phyloP scores from a whole-genome alignment of 148 eudicot genomes.

The Vaccinium myrtillus region DNA sequence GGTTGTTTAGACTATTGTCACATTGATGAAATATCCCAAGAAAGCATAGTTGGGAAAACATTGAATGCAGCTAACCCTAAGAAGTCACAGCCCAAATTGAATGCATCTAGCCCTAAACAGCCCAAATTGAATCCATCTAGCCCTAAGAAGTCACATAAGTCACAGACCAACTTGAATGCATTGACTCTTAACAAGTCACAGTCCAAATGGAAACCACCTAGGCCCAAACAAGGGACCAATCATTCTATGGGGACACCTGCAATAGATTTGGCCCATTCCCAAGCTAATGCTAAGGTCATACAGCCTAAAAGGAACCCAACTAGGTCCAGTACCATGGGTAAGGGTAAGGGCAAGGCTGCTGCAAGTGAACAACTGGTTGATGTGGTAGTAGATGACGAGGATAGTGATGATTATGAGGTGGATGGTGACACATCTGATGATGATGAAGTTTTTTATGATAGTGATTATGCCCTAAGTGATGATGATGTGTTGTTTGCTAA shows the following conservation, averaged over 20 bases:
- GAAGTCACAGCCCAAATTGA: too few species aligned
- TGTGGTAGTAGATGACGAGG: background rate
- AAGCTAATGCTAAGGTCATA: too few species aligned
- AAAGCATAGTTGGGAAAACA: background rate
- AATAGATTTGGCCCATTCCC: background rate
- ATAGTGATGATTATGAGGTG: background rate
- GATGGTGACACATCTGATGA: background rate
- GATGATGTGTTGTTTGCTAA: background rate
- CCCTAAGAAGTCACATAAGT: too few species aligned
- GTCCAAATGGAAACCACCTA: background rate
- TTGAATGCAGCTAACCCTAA: too few species aligned
- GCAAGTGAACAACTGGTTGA: background rate
- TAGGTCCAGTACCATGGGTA: too few species aligned
- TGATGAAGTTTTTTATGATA: background rate
- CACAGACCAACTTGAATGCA: background rate
- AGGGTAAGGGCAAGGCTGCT: too few species aligned
- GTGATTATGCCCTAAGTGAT: background rate
- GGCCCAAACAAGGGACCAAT: background rate
- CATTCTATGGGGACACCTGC: background rate
- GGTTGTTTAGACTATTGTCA: too few species aligned
- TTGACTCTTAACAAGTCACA: background rate
- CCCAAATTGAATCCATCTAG: too few species aligned
- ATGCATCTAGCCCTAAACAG: too few species aligned
- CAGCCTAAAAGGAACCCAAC: too few species aligned
- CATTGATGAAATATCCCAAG: too few species aligned